Evolutionary conservation across 2,329 filamentous ascomycete species (phyloP).

Genomic region (Calonectria fujianensis): DNA sequence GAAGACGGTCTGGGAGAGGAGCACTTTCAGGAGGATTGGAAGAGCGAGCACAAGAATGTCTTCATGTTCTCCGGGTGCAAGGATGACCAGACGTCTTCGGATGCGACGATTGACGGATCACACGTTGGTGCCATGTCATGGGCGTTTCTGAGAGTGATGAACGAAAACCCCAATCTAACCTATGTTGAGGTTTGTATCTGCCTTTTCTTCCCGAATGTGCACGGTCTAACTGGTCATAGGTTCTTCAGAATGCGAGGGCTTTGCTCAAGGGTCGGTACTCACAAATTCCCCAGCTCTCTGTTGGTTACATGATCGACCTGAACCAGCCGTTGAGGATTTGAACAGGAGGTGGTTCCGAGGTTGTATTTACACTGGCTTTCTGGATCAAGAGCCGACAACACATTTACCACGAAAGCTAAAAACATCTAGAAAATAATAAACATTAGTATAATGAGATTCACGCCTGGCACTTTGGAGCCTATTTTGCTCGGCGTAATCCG

Average conservation of each 20-base stretch:
- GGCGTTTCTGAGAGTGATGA: conserved; percentile 14
- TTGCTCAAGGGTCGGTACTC: conserved; percentile 3
- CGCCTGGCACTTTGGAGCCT: not conserved
- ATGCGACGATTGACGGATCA: conserved; percentile 1
- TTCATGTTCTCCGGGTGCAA: conserved; percentile 15
- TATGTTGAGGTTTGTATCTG: not conserved
- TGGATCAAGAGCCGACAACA: not conserved
- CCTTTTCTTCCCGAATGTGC: too few relatives aligned
- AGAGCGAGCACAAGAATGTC: not conserved
- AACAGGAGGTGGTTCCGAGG: not conserved
- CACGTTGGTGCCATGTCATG: conserved; percentile 14
- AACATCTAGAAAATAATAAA: too few relatives aligned
- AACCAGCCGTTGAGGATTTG: conserved; percentile 8
- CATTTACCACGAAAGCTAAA: not conserved
- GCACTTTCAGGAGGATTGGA: conserved; percentile 8
- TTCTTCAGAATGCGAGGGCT: not conserved
- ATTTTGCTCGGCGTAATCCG: not conserved
- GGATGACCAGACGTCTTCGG: conserved; percentile 9
- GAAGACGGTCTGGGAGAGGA: conserved; percentile 10
- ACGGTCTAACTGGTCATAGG: not conserved
- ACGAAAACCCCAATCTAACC: not conserved
- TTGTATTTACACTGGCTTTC: not conserved
- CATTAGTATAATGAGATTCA: too few relatives aligned
- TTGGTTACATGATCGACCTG: conserved; percentile 1
- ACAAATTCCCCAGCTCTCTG: not conserved